These are phyloP conservation scores for Talaromyces sp. DNA, from an alignment of 2,329 filamentous ascomycete species.

Conservation along the genomic window DNA sequence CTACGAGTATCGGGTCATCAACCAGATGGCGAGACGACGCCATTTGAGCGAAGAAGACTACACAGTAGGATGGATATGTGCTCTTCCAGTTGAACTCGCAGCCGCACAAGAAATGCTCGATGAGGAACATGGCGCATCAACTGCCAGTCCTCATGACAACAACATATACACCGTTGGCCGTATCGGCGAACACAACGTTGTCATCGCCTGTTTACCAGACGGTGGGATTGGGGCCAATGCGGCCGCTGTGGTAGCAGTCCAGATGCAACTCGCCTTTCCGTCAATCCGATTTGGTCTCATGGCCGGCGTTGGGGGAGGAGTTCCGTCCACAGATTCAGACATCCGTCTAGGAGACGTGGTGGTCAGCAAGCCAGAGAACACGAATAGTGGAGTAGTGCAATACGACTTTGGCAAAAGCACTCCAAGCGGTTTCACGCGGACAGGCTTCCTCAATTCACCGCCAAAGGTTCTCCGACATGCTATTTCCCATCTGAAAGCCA, in stretches of 20 bases:
- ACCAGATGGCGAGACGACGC: not conserved
- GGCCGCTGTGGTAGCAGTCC: not conserved
- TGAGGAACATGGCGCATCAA: not conserved
- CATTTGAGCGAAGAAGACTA: not conserved
- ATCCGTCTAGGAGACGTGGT: conserved; percentile 1
- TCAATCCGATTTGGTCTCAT: not conserved
- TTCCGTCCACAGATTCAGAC: not conserved
- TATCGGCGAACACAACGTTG: not conserved
- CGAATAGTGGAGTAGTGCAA: not conserved
- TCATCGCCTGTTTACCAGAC: not conserved
- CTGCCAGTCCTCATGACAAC: not conserved
- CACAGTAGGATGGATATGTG: not conserved
- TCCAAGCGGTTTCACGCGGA: not conserved
- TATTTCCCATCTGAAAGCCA: not conserved
- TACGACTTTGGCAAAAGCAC: conserved; percentile 4
- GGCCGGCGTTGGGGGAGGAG: conserved; percentile 6
- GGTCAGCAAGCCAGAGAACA: not conserved
- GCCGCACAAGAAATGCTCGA: not conserved
- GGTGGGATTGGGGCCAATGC: not conserved
- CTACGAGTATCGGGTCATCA: not conserved
- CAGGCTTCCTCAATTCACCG: not conserved
- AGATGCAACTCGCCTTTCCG: not conserved
- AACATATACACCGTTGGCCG: not conserved
- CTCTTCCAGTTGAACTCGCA: not conserved
- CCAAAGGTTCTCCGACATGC: not conserved